Evolutionary conservation across 2,329 filamentous ascomycete genomes (phyloP).

Genomic region (Hyphodiscus sp.): DNA sequence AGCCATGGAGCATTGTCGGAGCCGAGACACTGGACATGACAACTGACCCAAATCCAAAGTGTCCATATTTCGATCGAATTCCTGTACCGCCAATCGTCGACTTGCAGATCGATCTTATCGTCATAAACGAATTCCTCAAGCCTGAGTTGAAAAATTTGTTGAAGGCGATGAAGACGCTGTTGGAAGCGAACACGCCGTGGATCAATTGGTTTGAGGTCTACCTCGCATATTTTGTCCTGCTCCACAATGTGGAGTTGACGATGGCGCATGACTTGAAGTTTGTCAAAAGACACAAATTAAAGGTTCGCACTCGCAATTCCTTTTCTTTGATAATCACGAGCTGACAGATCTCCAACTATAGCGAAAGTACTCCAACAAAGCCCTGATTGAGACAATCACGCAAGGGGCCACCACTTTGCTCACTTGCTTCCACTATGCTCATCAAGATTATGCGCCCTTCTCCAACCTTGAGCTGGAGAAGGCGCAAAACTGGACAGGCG

Average conservation of each 20-base stretch:
- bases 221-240: constrained; percentile 9
- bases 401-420: constrained; percentile 11
- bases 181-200: constrained; percentile 9
- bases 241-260: constrained; percentile 14
- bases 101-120: constrained; percentile 10
- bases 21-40: constrained; percentile 7
- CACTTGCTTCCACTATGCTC: constrained; percentile 13
- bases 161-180: constrained; percentile 6
- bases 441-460: constrained; percentile 12
- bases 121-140: constrained; percentile 10
- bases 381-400: constrained; percentile 10
- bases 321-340: background rate
- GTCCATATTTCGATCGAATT: constrained; percentile 6
- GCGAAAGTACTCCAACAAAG: constrained; percentile 12
- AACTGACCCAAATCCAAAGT: constrained; percentile 4
- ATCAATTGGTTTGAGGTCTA: constrained; percentile 14
- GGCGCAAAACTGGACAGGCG: constrained; percentile 2
- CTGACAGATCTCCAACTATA: background rate
- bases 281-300: constrained; percentile 8
- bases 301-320: constrained; percentile 2
- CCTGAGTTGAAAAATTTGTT: constrained; percentile 9
- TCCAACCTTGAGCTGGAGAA: constrained; percentile 3
- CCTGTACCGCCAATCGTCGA: constrained; percentile 12
- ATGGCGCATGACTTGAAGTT: constrained; percentile 12
- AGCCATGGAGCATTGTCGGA: constrained; percentile 10